Evolutionary conservation across 352 stramenopile genomes (phyloP).

Genomic region (Globisporangium cylindrosporum): DNA sequence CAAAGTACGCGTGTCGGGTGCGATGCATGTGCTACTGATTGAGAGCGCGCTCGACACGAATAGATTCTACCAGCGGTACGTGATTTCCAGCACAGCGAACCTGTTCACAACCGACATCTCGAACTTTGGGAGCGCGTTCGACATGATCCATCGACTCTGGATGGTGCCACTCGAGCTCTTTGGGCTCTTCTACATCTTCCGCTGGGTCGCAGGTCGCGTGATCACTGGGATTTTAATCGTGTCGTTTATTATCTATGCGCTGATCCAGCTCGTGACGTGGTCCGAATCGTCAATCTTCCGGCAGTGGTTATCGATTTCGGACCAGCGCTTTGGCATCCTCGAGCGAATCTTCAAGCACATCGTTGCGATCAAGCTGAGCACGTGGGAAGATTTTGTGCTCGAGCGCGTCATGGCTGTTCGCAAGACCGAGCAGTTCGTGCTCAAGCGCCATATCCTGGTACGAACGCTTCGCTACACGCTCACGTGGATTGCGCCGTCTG

Average conservation of each 20-base stretch:
- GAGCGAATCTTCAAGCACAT: constrained; percentile 16
- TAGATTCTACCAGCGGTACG: background rate
- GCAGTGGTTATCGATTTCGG: constrained; percentile 19
- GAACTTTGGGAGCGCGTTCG: constrained; percentile 22
- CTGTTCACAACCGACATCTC: constrained; percentile 32
- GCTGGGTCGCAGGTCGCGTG: constrained; percentile 15
- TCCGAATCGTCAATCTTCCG: constrained; percentile 11
- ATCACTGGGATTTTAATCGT: constrained; percentile 16
- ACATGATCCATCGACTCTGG: constrained; percentile 33
- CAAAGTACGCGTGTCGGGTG: constrained; percentile 16
- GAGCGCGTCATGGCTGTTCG: constrained; percentile 36
- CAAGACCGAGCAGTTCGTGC: constrained; percentile 30
- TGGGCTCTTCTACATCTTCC: constrained; percentile 20
- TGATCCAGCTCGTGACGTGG: constrained; percentile 18
- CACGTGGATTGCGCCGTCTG: constrained; percentile 31
- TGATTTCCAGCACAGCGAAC: constrained; percentile 16
- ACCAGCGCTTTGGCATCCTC: constrained; percentile 17
- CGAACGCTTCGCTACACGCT: constrained; percentile 34
- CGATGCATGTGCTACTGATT: constrained; percentile 32
- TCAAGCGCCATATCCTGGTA: constrained; percentile 22
- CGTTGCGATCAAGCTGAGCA: constrained; percentile 44
- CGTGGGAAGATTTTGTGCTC: constrained; percentile 56
- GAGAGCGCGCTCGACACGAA: constrained; percentile 24
- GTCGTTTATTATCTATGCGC: constrained; percentile 14
- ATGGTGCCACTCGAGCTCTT: constrained; percentile 28